These are phyloP conservation scores for Linnemannia elongata DNA, from an alignment of 192 early-diverging fungal genomes.

Conservation along the genomic window DNA sequence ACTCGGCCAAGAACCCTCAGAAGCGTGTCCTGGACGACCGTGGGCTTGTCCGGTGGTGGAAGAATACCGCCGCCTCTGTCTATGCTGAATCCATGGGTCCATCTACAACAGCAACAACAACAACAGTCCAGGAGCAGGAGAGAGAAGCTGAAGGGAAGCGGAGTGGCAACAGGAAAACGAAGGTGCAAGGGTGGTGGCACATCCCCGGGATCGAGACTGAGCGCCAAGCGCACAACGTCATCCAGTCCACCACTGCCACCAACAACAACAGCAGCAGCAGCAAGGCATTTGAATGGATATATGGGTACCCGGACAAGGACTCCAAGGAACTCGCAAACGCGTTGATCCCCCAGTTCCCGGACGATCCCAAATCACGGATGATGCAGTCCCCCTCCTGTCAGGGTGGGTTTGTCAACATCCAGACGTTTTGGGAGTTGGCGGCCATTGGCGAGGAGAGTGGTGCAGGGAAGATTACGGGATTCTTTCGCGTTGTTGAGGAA, in stretches of 20 bases:
- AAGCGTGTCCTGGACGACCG: slow-evolving; percentile 78
- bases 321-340: slow-evolving; percentile 32
- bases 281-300: slow-evolving; percentile 51
- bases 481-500: slow-evolving; percentile 62
- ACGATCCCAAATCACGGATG: slow-evolving; percentile 51
- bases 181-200: slow-evolving; percentile 60
- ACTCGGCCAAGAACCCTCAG: slow-evolving; percentile 71
- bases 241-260: slow-evolving; percentile 17
- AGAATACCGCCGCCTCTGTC: slow-evolving; percentile 47
- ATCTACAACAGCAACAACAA: background rate
- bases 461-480: slow-evolving; percentile 76
- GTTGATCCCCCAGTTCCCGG: slow-evolving; percentile 33
- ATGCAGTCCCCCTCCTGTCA: slow-evolving; percentile 34
- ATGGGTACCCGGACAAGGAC: slow-evolving; percentile 51
- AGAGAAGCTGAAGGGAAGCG: slow-evolving; percentile 13
- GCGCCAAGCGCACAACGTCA: slow-evolving; percentile 44
- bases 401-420: slow-evolving; percentile 27
- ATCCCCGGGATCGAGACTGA: slow-evolving; percentile 69
- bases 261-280: slow-evolving; percentile 8
- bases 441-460: slow-evolving; percentile 83
- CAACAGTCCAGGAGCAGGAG: background rate
- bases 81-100: background rate
- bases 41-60: slow-evolving; percentile 85
- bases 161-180: background rate
- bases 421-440: slow-evolving; percentile 75